Evolutionary conservation across 169 alveolate species (phyloP).

Genomic region (Cryptosporidium meleagridis): DNA sequence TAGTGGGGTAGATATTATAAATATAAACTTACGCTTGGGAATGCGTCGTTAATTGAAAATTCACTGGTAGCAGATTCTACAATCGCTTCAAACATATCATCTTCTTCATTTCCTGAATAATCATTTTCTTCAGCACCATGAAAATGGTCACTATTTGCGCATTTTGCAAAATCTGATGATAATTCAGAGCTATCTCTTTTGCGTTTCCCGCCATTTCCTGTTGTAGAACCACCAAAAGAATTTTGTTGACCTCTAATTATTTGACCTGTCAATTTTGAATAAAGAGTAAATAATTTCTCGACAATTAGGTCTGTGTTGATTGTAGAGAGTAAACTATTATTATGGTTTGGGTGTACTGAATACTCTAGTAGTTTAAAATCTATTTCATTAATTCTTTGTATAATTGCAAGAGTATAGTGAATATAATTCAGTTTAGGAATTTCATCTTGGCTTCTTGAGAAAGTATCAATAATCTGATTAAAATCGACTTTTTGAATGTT

Average conservation of each 20-base stretch:
- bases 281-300: neutral
- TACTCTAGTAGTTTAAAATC: slow-evolving; percentile 8
- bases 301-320: neutral
- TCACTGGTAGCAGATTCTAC: slow-evolving; percentile 63
- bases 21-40: slow-evolving; percentile 62
- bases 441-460: slow-evolving; percentile 1
- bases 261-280: slow-evolving; percentile 37
- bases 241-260: slow-evolving; percentile 59
- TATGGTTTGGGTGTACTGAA: neutral
- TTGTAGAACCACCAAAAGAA: slow-evolving; percentile 7
- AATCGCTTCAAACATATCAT: slow-evolving; percentile 73
- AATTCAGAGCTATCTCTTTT: neutral
- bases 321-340: neutral
- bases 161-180: neutral
- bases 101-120: slow-evolving; percentile 23
- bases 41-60: slow-evolving; percentile 14
- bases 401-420: slow-evolving; percentile 39
- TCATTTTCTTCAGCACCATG: neutral
- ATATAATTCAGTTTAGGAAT: slow-evolving; percentile 33
- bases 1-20: neutral
- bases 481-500: neutral
- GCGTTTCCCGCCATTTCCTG: neutral
- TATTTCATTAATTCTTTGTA: slow-evolving; percentile 22
- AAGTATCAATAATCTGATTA: slow-evolving; percentile 18
- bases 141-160: neutral